A percentile compares a stretch with the other conserved stretches of the same genome.
Conservation (phyloP, 2,329 filamentous ascomycete genomes). For the Davidsoniella eucalypti region DNA sequence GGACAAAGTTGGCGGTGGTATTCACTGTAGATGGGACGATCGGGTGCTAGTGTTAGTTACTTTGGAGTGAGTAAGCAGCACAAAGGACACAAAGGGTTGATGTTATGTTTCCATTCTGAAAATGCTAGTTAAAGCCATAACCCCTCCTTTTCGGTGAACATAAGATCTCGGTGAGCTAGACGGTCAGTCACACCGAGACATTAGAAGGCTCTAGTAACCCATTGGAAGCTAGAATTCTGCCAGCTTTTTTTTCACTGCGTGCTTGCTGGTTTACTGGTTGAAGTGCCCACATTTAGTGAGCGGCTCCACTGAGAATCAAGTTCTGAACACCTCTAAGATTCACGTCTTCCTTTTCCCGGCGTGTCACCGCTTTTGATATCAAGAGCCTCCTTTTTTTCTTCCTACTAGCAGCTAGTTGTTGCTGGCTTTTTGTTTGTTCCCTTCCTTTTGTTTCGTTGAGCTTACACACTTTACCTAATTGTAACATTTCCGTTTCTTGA, state of each 20-base stretch:
- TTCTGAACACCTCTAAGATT: constrained; percentile 7
- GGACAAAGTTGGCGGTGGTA: no score
- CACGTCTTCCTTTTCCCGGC: constrained; percentile 10
- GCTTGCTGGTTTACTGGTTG: not conserved
- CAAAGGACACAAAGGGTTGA: no score
- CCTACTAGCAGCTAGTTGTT: not conserved
- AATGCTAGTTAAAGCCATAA: no score
- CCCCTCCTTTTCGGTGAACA: no score
- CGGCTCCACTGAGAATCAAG: constrained; percentile 9
- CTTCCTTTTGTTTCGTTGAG: constrained; percentile 1
- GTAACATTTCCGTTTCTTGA: not conserved
- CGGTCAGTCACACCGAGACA: not conserved
- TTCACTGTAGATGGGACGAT: no score
- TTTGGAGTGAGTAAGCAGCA: no score
- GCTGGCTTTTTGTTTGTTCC: not conserved
- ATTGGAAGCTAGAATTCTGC: constrained; percentile 4
- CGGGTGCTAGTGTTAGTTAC: no score
- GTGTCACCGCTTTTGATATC: constrained; percentile 11
- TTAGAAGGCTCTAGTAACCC: constrained; percentile 10
- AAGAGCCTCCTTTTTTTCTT: constrained; percentile 4
- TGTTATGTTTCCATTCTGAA: no score
- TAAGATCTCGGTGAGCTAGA: no score
- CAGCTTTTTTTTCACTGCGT: constrained; percentile 6
- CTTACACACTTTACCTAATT: constrained; percentile 7
- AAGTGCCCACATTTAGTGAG: constrained; percentile 2